phyloP scores from a whole-genome alignment of 306 rosid genomes.

The Cucumis hystrix region DNA sequence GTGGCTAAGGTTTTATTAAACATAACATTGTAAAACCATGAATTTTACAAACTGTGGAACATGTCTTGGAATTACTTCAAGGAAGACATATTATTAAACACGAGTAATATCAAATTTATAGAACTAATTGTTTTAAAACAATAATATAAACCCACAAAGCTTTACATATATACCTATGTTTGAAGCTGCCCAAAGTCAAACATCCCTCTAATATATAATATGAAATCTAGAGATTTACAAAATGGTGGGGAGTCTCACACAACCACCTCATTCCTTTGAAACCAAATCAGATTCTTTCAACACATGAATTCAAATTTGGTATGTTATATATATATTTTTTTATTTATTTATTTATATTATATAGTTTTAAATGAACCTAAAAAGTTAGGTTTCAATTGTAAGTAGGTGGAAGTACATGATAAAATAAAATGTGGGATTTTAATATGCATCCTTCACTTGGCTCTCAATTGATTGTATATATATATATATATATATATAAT shows the following conservation, averaged over 20 bases:
- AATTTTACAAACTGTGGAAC: too few relatives aligned
- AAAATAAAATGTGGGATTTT: background rate
- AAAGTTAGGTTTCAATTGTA: background rate
- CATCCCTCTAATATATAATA: too few relatives aligned
- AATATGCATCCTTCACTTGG: background rate
- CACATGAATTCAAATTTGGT: background rate
- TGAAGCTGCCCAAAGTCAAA: too few relatives aligned
- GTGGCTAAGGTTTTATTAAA: too few relatives aligned
- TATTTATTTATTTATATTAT: too few relatives aligned
- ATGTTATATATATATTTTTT: too few relatives aligned
- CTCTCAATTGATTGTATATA: background rate
- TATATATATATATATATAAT: background rate
- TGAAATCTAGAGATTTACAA: background rate
- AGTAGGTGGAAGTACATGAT: background rate
- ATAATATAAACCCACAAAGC: background rate
- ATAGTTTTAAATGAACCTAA: background rate
- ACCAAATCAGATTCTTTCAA: background rate
- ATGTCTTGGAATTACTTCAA: fast-evolving
- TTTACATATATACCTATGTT: too few relatives aligned
- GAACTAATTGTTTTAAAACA: too few relatives aligned
- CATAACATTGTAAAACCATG: too few relatives aligned
- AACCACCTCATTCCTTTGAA: background rate
- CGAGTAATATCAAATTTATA: too few relatives aligned
- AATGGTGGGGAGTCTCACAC: background rate
- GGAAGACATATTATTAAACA: too few relatives aligned